Base-by-base conservation (phyloP, 345 rosid species). In the Melaleuca alternifolia region DNA sequence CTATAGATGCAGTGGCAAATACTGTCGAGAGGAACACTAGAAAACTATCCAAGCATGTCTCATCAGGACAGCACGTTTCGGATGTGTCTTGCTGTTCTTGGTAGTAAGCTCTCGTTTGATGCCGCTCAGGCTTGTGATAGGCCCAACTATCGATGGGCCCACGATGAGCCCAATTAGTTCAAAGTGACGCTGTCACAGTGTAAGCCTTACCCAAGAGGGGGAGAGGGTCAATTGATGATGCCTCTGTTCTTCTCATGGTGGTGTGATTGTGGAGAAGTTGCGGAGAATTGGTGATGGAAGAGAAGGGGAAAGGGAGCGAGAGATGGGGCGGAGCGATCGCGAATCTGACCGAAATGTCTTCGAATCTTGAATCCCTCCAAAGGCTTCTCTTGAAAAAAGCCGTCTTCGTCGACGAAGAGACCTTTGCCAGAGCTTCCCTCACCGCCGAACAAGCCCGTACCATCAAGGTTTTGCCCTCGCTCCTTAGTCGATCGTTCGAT, bases 371-470 rank as follows among this genome's bases (percentile, higher is more conserved):
- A 59, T 95, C 98, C 24, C 97, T 98, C 23, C 98, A 96, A 82
- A 96, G 92, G 87, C 90, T 98, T 54, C 96, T 98, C 54, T 91
- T 94, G 61, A 95, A 91, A 89, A 98, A 98, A 92, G 98, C 99
- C 57, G 97, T 98, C 46, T 98, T 96, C 86, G 98, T 98, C 3
- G 98, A 95, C 82, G 98, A 96, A 57, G 98, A 98, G 51, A 93
- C 98, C 59, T 98, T 95, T 88, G 85, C 95, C 85, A 93, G 93
- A 91, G 97, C 98, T 54, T 98, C 99, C 79, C 95, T 98, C 84
- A 93, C 93, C 85, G 94, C 98, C 83, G 97, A 98, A 86, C 99
- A 98, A 91, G 91, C 98, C 51, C 96, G 98, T 86, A 89, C 97
- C 51, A 97, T 97, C 90, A 97, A 97, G 96, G 99, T 95, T 23